Conservation (phyloP, 2,329 filamentous ascomycete species). For the Colletotrichum limetticola region DNA sequence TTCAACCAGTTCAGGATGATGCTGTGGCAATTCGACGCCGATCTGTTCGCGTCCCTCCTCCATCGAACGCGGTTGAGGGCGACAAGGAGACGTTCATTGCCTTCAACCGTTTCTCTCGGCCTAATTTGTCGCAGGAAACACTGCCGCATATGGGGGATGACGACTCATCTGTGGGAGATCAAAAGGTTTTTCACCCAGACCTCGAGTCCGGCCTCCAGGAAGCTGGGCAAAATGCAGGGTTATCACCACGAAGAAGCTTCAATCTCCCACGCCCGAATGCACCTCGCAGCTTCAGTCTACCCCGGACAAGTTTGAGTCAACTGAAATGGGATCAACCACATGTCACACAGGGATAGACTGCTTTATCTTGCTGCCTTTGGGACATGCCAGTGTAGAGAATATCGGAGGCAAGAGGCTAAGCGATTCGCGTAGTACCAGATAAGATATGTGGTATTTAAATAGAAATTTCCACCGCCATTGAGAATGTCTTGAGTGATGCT, state of each 20-base stretch:
- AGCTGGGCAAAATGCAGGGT: neutral
- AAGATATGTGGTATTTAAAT: no score
- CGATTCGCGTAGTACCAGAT: neutral
- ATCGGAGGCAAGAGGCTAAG: neutral
- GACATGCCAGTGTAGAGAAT: neutral
- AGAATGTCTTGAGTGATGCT: no score
- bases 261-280: neutral
- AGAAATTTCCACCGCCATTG: no score
- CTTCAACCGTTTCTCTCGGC: slow-evolving; percentile 60
- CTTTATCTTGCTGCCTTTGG: neutral
- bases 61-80: slow-evolving; percentile 51
- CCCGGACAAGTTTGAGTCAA: slow-evolving; percentile 5
- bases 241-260: slow-evolving; percentile 13
- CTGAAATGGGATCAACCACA: slow-evolving; percentile 17
- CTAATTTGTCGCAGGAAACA: slow-evolving; percentile 34
- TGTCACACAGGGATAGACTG: neutral
- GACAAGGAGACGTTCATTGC: slow-evolving; percentile 53
- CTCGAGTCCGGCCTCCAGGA: slow-evolving; percentile 13
- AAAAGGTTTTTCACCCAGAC: slow-evolving; percentile 16
- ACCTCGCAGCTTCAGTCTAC: slow-evolving; percentile 9
- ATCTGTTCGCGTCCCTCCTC: slow-evolving; percentile 48
- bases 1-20: slow-evolving; percentile 56
- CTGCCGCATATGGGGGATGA: neutral
- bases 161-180: slow-evolving; percentile 7
- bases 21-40: slow-evolving; percentile 50